A percentile compares a stretch with the other conserved stretches of the same genome.
These are phyloP conservation scores for Rosa rugosa DNA, from an alignment of 306 rosid species.

Conservation along the genomic window DNA sequence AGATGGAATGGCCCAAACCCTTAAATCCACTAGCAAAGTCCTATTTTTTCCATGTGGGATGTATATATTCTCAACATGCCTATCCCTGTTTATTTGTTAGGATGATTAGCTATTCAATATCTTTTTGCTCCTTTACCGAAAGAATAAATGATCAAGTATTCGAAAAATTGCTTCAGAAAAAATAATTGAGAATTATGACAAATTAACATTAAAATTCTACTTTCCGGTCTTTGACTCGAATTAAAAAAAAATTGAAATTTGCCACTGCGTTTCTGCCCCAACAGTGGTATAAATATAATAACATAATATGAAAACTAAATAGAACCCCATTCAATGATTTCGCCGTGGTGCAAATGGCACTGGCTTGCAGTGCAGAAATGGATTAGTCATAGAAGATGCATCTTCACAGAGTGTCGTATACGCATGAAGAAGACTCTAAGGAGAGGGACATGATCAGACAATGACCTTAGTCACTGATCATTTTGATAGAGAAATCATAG, in stretches of 20 bases:
- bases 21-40: no score
- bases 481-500: neutral
- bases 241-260: neutral
- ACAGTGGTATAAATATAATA: neutral
- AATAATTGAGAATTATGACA: neutral
- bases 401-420: neutral
- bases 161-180: neutral
- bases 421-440: neutral
- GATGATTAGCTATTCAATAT: neutral
- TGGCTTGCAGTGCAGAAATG: neutral
- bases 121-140: neutral
- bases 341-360: neutral
- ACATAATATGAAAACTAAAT: neutral
- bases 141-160: no score
- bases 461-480: neutral
- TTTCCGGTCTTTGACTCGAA: neutral
- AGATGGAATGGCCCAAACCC: no score
- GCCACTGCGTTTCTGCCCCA: neutral
- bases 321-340: neutral
- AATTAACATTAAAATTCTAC: neutral
- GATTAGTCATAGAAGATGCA: neutral
- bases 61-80: neutral
- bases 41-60: no score
- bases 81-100: no score
- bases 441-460: constrained; percentile 6